phyloP scores from a whole-genome alignment of 2,329 filamentous ascomycete species.

The Fusarium mundagurra region DNA sequence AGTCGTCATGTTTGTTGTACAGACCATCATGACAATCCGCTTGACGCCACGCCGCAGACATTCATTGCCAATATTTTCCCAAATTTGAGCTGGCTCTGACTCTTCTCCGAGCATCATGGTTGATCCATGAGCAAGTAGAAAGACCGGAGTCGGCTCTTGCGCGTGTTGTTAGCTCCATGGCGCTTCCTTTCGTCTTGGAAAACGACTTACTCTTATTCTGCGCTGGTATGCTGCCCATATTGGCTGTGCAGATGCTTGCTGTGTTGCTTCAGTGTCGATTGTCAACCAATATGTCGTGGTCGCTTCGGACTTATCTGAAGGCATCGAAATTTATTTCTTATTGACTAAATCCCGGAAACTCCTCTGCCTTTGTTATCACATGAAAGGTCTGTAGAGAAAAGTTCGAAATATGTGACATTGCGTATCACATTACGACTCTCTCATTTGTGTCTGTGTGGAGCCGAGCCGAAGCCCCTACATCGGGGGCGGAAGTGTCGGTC shows the following conservation, averaged over 20 bases:
- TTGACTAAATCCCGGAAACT: not conserved
- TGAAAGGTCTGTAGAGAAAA: not conserved
- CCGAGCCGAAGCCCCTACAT: not conserved
- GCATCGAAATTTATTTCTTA: not conserved
- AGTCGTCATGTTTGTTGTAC: not conserved
- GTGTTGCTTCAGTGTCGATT: not conserved
- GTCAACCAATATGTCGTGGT: not conserved
- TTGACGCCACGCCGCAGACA: slow-evolving; percentile 24
- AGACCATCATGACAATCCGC: slow-evolving; percentile 30
- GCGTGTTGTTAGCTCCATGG: not conserved
- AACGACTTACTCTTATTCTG: not conserved
- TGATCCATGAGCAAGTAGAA: slow-evolving; percentile 29
- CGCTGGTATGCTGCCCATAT: not conserved
- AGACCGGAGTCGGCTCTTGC: slow-evolving; percentile 19
- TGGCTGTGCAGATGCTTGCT: not conserved
- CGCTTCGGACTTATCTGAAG: not conserved
- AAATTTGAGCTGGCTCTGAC: slow-evolving; percentile 26
- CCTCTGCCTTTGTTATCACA: rapidly evolving
- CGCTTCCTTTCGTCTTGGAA: rapidly evolving
- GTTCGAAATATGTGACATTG: too few species aligned
- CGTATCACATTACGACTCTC: not conserved
- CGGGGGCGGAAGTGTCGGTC: not conserved
- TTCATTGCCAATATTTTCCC: slow-evolving; percentile 26
- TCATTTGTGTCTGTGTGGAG: not conserved
- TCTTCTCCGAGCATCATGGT: slow-evolving; percentile 38